Evolutionary conservation across 2,329 filamentous ascomycete species (phyloP), one percentile per base, ranked within the genome.

Genomic region (Nothophaeocryptopus gaeumannii): DNA sequence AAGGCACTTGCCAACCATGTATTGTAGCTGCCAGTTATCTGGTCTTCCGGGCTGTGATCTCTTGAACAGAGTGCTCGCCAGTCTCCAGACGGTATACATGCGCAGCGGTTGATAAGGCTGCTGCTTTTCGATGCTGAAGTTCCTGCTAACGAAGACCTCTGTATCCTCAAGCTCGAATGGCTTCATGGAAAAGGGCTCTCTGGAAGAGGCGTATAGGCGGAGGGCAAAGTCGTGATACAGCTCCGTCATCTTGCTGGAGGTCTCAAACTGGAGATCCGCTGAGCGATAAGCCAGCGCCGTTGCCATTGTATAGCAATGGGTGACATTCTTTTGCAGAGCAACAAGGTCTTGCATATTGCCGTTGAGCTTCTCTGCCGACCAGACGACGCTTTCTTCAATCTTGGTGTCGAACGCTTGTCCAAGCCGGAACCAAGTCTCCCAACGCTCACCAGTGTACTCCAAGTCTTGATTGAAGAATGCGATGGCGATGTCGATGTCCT

Each of bases 331-430:
- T 67, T 96, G 89, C 53, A 87, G 80, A 44, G 82, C 83, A 16
- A 89, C 79, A 38, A 95, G 71, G 50, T 95, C 89, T 3, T 75
- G 73, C 47, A 86, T 83, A 61, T 86, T 85, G 65, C 87, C 92
- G 70, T 95, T 95, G 71, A 95, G 85, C 69, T 95, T 95, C 59
- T 95, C 89, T 1, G 89, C 88, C 14, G 85, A 87, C 90, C 90
- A 95, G 5, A 91, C 81, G 5, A 95, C 87, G 5, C 85, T 82
- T 67, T 96, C 90, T 55, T 96, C 90, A 11, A 95, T 74, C 61
- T 95, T 89, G 43, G 88, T 86, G 68, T 96, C 90, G 62, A 89
- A 91, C 41, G 87, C 89, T 67, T 95, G 89, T 0, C 86, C 90
- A 16, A 95, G 78, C 10, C 89, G 82, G 67, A 92, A 93, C 90